A percentile compares a stretch with the other conserved stretches of the same genome.
These are phyloP conservation scores for Agastache rugosa DNA, from an alignment of 257 asterid species.

Conservation along the genomic window DNA sequence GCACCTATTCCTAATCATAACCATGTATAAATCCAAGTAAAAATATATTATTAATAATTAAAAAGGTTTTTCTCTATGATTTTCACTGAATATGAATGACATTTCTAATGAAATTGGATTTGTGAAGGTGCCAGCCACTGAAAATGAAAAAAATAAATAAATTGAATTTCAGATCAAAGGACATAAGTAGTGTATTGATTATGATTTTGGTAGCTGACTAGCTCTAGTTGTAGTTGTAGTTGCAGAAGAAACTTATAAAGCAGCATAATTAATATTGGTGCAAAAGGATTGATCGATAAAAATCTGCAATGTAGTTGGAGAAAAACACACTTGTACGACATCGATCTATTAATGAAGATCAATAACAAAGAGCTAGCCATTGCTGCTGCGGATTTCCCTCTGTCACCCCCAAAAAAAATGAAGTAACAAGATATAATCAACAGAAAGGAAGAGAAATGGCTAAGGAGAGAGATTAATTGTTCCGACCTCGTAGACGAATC, in stretches of 20 bases:
- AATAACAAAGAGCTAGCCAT: too few species aligned
- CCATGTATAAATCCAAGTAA: not conserved
- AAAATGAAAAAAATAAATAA: not conserved
- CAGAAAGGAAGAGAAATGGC: not conserved
- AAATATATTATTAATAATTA: not conserved
- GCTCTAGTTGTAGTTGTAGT: not conserved
- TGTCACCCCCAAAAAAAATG: too few species aligned
- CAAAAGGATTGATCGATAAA: not conserved
- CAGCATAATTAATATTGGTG: not conserved
- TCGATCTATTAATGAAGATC: too few species aligned
- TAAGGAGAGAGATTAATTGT: not conserved
- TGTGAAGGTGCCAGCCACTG: not conserved
- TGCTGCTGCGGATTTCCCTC: too few species aligned
- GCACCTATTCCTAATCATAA: constrained; percentile 7
- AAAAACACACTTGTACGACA: too few species aligned
- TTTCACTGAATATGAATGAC: not conserved
- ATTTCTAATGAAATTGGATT: not conserved
- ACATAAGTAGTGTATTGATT: not conserved
- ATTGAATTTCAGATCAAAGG: not conserved
- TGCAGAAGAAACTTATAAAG: too few species aligned
- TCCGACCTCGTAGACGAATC: too few species aligned
- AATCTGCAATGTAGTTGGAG: not conserved
- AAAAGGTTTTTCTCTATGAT: not conserved
- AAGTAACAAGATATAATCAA: too few species aligned
- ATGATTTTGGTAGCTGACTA: not conserved